Base-by-base conservation (phyloP, 2,329 filamentous ascomycete species). In the Penicillium concentricum region DNA sequence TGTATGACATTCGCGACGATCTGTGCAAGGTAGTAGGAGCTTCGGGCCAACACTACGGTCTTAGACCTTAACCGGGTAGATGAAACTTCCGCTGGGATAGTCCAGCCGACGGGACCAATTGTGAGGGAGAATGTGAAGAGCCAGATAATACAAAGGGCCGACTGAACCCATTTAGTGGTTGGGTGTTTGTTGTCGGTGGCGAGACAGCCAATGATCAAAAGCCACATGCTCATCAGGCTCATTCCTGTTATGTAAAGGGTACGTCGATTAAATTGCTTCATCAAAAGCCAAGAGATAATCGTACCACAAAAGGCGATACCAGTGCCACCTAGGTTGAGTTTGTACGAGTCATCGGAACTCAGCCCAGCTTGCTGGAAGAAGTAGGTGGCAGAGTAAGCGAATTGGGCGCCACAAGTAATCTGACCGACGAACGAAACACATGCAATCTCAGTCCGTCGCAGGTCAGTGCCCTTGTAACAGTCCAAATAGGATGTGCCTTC, bases 301-400 rank as follows among this genome's bases (percentile, higher is more conserved):
- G 81, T 84, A 4, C 81, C 82, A 5, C 82, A 68, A 56, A 82
- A 79, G 12, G 79, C 81, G 68, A 89, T 86, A 46, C 79, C 84
- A 59, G 87, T 87, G 69, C 87, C 82, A 39, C 85, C 86, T 51
- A 88, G 76, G 5, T 68, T 67, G 20, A 79, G 60, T 15, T 69
- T 69, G 64, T 75, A 78, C 0, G 75, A 64, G 24, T 72, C 60
- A n/a, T 83, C 80, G 60, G 52, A 79, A 56, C 24, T 32, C 16
- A 78, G 65, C 5, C 77, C 76, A 18, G 76, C 74, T 46, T 70
- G 68, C 37, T 69, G 61, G 57, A 71, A 76, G 65, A 78, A 77
- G 38, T 70, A 67, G 7, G 72, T 71, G 2, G 68, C 63, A 44
- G 69, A 70, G 41, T 65, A 68, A 16, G 67, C 69, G 49, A 76